Evolutionary conservation across 2,329 filamentous ascomycete species (phyloP).

Genomic region (Apiospora koreana): DNA sequence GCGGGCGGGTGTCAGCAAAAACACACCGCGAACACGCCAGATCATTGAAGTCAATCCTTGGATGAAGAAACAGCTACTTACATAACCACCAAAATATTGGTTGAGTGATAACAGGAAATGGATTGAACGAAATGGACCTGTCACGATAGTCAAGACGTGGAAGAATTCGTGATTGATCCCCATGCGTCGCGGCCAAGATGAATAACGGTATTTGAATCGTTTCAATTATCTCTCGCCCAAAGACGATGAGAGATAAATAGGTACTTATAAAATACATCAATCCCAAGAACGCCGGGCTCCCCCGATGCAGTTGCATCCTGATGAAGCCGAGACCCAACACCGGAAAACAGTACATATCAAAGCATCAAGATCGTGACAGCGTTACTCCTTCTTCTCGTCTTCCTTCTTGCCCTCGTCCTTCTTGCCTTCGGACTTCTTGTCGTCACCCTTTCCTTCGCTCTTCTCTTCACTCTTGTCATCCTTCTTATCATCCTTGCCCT

Average conservation of each 20-base stretch:
- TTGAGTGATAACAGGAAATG: too few species aligned
- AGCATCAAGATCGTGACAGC: neutral
- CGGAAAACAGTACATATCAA: neutral
- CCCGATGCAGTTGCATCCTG: constrained; percentile 4
- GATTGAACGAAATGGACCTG: too few species aligned
- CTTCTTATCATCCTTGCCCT: constrained; percentile 22
- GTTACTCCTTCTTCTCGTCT: neutral
- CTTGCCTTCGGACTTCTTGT: constrained; percentile 44
- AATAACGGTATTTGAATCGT: neutral
- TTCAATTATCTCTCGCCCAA: neutral
- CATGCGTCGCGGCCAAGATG: neutral
- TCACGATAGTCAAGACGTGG: too few species aligned
- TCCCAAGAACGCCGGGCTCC: neutral
- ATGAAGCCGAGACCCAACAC: constrained; percentile 10
- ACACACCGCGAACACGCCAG: too few species aligned
- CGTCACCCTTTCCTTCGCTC: neutral
- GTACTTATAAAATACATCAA: neutral
- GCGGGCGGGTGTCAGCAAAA: too few species aligned
- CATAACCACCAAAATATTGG: too few species aligned
- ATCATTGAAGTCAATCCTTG: too few species aligned
- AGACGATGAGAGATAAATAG: neutral
- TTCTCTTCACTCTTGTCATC: constrained; percentile 22
- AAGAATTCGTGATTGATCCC: neutral
- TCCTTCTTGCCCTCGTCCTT: neutral
- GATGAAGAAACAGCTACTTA: too few species aligned